Conservation (phyloP, 2,329 filamentous ascomycete genomes). For the Xylaria digitata region DNA sequence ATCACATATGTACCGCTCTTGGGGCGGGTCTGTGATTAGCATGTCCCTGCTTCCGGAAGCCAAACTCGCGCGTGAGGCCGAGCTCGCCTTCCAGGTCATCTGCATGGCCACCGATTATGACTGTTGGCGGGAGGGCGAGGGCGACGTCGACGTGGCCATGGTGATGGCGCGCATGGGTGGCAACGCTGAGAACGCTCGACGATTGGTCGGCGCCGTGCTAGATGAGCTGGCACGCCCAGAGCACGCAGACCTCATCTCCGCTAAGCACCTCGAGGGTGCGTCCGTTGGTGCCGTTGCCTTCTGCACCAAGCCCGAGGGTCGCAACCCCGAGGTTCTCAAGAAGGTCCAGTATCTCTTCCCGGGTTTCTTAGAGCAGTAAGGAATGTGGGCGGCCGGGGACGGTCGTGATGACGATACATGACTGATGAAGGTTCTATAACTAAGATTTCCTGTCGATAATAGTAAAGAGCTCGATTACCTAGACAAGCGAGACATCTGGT, state of each 20-base stretch:
- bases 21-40: slow-evolving; percentile 96
- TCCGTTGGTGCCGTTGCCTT: slow-evolving; percentile 81
- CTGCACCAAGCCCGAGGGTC: slow-evolving; percentile 83
- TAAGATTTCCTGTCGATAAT: slow-evolving; percentile 4
- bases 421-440: slow-evolving; percentile 19
- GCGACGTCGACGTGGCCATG: slow-evolving; percentile 90
- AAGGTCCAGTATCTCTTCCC: slow-evolving; percentile 90
- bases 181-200: slow-evolving; percentile 87
- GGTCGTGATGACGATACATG: slow-evolving; percentile 12
- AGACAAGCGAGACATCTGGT: slow-evolving; percentile 9
- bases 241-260: slow-evolving; percentile 76
- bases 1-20: slow-evolving; percentile 92
- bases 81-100: slow-evolving; percentile 97
- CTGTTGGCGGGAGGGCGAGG: slow-evolving; percentile 83
- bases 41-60: slow-evolving; percentile 97
- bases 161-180: slow-evolving; percentile 97
- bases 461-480: slow-evolving; percentile 4
- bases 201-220: slow-evolving; percentile 86
- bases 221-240: slow-evolving; percentile 84
- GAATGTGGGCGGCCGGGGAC: too few relatives aligned
- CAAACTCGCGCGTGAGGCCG: slow-evolving; percentile 94
- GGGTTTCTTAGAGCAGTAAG: slow-evolving; percentile 67
- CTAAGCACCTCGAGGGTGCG: slow-evolving; percentile 82
- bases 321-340: slow-evolving; percentile 78
- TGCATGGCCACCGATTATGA: slow-evolving; percentile 99